Conservation (phyloP, 768 basidiomycete species). For the Candolleomyces aberdarensis region DNA sequence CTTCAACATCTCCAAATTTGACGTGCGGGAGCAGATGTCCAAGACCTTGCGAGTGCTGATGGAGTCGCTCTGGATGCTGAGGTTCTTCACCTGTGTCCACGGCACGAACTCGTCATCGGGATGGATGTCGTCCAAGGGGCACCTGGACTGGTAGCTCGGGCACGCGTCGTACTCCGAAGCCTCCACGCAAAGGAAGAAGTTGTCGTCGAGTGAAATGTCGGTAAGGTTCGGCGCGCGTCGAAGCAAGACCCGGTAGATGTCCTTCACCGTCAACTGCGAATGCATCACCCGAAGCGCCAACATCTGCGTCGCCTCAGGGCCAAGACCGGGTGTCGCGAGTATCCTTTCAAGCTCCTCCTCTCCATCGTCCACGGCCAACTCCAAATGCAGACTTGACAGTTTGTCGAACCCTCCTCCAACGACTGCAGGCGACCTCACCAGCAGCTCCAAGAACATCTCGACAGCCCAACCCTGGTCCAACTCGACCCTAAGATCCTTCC, state of each 20-base stretch:
- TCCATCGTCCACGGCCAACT: neutral
- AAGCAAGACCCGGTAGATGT: neutral
- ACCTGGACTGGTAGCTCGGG: neutral
- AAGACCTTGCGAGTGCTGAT: neutral
- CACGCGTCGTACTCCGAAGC: neutral
- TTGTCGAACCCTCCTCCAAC: neutral
- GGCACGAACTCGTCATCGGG: neutral
- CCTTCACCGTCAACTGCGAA: neutral
- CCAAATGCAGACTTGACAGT: neutral
- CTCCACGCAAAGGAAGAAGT: neutral
- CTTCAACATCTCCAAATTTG: conserved; percentile 2
- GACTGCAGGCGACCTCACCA: neutral
- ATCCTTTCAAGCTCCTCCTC: neutral
- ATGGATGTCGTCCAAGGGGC: neutral
- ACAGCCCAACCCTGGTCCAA: neutral
- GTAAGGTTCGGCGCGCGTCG: neutral
- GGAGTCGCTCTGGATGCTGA: neutral
- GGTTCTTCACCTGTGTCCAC: conserved; percentile 1
- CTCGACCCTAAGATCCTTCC: neutral
- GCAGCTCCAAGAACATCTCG: neutral
- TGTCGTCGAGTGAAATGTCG: neutral
- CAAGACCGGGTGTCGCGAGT: neutral
- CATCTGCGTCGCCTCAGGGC: neutral
- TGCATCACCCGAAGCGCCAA: neutral
- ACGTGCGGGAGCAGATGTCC: neutral